Evolutionary conservation across 495 filamentous ascomycete species (phyloP), one percentile per base, ranked within the genome.

Genomic region (Hyaloscypha bicolor): DNA sequence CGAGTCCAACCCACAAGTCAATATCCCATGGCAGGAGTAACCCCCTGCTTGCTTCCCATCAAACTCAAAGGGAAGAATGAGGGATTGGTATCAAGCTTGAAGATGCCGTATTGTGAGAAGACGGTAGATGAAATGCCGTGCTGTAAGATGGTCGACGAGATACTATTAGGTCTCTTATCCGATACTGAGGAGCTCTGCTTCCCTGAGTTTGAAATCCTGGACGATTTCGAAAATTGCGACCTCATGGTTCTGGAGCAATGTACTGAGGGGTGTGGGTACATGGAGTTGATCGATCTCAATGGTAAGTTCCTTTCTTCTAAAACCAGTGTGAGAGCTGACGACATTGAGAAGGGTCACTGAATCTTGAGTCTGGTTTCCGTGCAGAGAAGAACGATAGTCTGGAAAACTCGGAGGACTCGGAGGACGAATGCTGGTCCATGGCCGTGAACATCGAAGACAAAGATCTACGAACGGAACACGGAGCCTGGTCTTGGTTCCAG

Each of bases 231-330:
- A 6, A 19, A 4, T 4, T 48, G 4, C 6, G 4, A 25, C 4
- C 21, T 42, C n/a, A 45, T 29, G 59, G n/a, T 2, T 35, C 4
- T 12, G 12, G 35, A 22, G 16, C 11, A 62, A 21, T 45, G 35
- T n/a, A 33, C 9, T 1, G 59, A 62, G 6, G 37, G 2, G 12
- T 45, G 59, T 25, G 45, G 19, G 48, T 62, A 62, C 16, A 22
- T 42, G 35, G n/a, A 62, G 59, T 21, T 62, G 59, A 42, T 62
- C 3, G 8, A 62, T 22, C 14, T 62, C 2, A 62, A 62, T 48
- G 59, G 59, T 62, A 62, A 39, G 29, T 48, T 12, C 35, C 35
- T 1, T 37, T 37, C 35, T 37, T 6, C 12, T 37, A 12, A 37
- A 37, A 6, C 35, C 8, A 12, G 6, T 12, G 12, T 37, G 12